Percentiles rank a stretch among this genome's conserved stretches.
Conservation (phyloP, 2,329 filamentous ascomycete species). For the Cladosporium sp. region DNA sequence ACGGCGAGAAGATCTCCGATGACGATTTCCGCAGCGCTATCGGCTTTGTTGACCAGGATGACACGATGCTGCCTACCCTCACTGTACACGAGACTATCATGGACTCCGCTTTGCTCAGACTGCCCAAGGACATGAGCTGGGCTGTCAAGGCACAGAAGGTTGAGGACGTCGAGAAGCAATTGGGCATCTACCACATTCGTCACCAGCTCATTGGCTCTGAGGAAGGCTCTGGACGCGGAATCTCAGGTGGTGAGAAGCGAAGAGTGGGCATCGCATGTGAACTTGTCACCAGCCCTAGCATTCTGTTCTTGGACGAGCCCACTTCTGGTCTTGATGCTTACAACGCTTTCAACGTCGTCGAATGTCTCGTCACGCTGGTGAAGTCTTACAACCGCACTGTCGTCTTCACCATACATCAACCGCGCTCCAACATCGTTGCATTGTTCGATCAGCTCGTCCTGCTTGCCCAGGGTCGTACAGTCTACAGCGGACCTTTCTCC, state of each 20-base stretch:
- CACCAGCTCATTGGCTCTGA: slow-evolving; percentile 95
- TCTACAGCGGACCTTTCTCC: slow-evolving; percentile 87
- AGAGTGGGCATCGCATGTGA: slow-evolving; percentile 97
- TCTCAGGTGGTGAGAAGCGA: slow-evolving; percentile 94
- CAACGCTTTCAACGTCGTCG: slow-evolving; percentile 97
- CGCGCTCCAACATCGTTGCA: slow-evolving; percentile 95
- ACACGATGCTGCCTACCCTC: slow-evolving; percentile 90
- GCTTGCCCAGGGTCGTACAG: slow-evolving; percentile 79
- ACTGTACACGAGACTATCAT: slow-evolving; percentile 98
- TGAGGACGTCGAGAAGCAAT: slow-evolving; percentile 88
- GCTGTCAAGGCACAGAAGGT: slow-evolving; percentile 87
- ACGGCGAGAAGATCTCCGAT: slow-evolving; percentile 84
- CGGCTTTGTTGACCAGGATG: slow-evolving; percentile 96
- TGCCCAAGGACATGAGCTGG: slow-evolving; percentile 88
- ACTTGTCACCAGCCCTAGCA: slow-evolving; percentile 93
- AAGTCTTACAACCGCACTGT: slow-evolving; percentile 97
- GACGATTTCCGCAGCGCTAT: slow-evolving; percentile 85
- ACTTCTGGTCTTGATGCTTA: slow-evolving; percentile 94
- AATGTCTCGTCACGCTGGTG: slow-evolving; percentile 88
- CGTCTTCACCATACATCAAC: slow-evolving; percentile 97
- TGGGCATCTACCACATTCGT: slow-evolving; percentile 90
- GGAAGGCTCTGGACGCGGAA: slow-evolving; percentile 88
- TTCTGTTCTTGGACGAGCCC: slow-evolving; percentile 93
- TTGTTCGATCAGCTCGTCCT: slow-evolving; percentile 93
- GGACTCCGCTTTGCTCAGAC: slow-evolving; percentile 82